Base-by-base conservation (phyloP, 2,329 filamentous ascomycete species). In the Alternaria novae-zelandiae region DNA sequence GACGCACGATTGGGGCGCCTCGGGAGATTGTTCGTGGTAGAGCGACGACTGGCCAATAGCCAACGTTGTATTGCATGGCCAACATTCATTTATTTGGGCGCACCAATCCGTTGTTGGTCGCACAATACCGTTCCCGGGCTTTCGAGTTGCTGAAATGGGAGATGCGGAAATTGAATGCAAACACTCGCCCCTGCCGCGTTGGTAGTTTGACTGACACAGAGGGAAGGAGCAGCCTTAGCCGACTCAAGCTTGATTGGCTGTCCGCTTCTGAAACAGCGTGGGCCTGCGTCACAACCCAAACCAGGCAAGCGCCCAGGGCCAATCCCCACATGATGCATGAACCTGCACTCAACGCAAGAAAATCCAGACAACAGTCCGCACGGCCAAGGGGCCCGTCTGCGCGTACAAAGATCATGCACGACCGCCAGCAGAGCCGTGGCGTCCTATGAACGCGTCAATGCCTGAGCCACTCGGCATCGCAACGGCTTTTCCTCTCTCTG, bases 261-360 rank as follows among this genome's bases (percentile, higher is more conserved):
- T 10, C 5, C 36, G 15, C 26, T 51, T 44, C 62, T 71, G 69
- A 73, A 73, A 73, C 70, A 63, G 12, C 28, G 51, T 28, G 63
- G 46, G 58, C 58, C 43, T 63, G 63, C 65, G 54, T 55, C 61
- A 50, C 45, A n/a, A 23, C 49, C 68, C 61, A 21, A 60, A 63
- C 20, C 45, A 45, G 65, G 58, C 63, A 68, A 68, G 64, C 55
- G 54, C 56, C 45, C 15, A 36, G 20, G 46, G 51, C 60, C 63
- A 57, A 57, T 64, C 66, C 58, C 61, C 59, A 58, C 61, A 59
- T 8, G 54, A 56, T 56, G 67, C 68, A 72, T 71, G 62, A 71
- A 65, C 63, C 61, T 56, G 58, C 59, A 63, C 50, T 62, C 58
- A 59, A 61, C 58, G 46, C 56, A 51, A 51, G 54, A 56, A 47